Evolutionary conservation across 2,329 filamentous ascomycete genomes (phyloP).

Genomic region (Paracorniculantispora psalliotae): DNA sequence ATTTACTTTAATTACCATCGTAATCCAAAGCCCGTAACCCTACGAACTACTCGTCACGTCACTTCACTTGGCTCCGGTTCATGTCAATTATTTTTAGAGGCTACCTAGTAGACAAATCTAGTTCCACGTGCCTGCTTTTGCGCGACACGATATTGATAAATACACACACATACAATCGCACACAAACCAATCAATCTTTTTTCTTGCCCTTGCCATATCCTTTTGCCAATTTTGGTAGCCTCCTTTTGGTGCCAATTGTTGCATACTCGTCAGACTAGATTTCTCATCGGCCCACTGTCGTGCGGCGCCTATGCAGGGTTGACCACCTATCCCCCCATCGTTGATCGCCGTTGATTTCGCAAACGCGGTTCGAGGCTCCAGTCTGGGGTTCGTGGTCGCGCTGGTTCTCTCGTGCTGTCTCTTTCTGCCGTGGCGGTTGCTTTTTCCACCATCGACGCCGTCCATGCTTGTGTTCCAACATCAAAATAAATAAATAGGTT

Average conservation of each 20-base stretch:
- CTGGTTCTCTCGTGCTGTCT: neutral
- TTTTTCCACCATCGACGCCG: constrained; percentile 6
- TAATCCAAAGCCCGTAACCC: neutral
- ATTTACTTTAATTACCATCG: neutral
- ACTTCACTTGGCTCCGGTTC: neutral
- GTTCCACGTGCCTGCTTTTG: neutral
- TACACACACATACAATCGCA: constrained; percentile 8
- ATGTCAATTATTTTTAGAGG: neutral
- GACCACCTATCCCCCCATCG: neutral
- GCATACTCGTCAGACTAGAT: constrained; percentile 4
- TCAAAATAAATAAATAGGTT: neutral
- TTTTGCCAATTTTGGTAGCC: neutral
- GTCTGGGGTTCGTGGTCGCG: neutral
- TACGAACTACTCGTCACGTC: no score
- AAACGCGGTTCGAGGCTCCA: neutral
- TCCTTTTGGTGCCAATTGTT: neutral
- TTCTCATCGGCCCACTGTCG: neutral
- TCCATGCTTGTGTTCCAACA: constrained; percentile 7
- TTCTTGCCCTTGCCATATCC: neutral
- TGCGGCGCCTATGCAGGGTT: neutral
- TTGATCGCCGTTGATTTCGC: neutral
- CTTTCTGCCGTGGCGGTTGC: neutral
- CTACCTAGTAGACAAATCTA: neutral
- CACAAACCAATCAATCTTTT: constrained; percentile 7
- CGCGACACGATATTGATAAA: neutral